Conservation (phyloP, 805 yeast species). For the Pichia gijzeniarum region DNA sequence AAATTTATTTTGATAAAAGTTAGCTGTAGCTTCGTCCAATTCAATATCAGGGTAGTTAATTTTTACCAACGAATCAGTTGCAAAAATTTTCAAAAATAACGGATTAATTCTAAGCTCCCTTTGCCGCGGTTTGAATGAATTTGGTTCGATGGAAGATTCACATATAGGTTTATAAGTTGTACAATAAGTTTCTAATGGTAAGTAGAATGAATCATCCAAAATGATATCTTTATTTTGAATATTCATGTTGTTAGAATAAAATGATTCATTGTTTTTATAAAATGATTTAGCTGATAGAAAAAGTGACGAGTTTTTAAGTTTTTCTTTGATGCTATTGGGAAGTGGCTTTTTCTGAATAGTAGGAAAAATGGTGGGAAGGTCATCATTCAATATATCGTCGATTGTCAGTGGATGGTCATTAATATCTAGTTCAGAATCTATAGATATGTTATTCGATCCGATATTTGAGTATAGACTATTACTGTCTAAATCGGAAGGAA, state of each 20-base stretch:
- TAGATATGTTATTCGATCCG: neutral
- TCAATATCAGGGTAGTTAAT: conserved; percentile 20
- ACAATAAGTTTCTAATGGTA: conserved; percentile 7
- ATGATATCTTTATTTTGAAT: conserved; percentile 1
- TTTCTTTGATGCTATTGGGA: neutral
- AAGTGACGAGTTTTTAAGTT: neutral
- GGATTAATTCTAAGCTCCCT: conserved; percentile 49
- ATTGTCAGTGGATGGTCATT: neutral
- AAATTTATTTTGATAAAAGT: conserved; percentile 24
- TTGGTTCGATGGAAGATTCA: neutral
- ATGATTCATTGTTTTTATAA: neutral
- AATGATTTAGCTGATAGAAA: neutral
- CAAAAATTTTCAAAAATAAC: conserved; percentile 41
- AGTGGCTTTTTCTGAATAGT: neutral
- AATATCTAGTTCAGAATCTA: neutral
- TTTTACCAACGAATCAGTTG: conserved; percentile 42
- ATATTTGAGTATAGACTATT: conserved; percentile 2
- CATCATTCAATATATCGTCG: neutral
- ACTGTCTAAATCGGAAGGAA: conserved; percentile 1
- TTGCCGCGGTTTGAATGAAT: conserved; percentile 5
- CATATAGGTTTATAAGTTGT: neutral
- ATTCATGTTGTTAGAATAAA: neutral
- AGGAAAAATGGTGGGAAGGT: neutral
- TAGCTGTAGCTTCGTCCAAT: conserved; percentile 31
- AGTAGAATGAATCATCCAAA: neutral